A percentile compares a stretch with the other conserved stretches of the same genome.
Evolutionary conservation across 257 asterid genomes (phyloP).

Genomic region (Agastache rugosa): DNA sequence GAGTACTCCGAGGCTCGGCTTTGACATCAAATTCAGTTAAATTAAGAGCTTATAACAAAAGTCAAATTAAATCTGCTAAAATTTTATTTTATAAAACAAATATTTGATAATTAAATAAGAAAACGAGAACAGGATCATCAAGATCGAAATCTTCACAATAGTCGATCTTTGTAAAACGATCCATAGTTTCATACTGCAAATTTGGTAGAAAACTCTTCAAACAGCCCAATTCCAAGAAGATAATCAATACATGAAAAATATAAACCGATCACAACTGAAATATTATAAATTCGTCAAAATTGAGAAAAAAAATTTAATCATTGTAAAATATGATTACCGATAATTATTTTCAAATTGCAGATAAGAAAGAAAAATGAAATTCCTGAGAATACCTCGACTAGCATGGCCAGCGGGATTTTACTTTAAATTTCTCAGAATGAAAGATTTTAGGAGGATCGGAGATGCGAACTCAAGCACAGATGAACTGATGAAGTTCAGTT

Average conservation of each 20-base stretch:
- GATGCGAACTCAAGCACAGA: constrained; percentile 16
- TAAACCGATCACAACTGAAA: constrained; percentile 14
- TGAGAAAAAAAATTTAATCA: not conserved
- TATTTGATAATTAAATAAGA: not conserved
- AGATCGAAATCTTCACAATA: not conserved
- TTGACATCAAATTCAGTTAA: constrained; percentile 26
- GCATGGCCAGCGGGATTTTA: not conserved
- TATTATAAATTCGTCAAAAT: not conserved
- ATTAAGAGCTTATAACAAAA: not conserved
- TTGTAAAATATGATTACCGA: not conserved
- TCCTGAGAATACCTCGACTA: constrained; percentile 30
- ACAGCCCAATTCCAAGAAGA: constrained; percentile 13
- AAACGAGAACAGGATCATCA: constrained; percentile 8
- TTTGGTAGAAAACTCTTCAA: not conserved
- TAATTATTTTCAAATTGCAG: not conserved
- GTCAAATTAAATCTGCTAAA: constrained; percentile 18
- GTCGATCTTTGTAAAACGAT: not conserved
- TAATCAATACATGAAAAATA: not conserved
- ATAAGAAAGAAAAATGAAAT: not conserved
- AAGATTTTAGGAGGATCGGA: constrained; percentile 28
- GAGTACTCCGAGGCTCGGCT: not conserved
- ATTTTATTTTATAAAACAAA: not conserved
- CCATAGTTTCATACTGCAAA: not conserved
- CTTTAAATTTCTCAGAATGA: not conserved
- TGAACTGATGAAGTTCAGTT: constrained; percentile 17